Evolutionary conservation across 108 stramenopile species (phyloP), one percentile per base, ranked within the genome.

Genomic region (Cafeteria roenbergensis): DNA sequence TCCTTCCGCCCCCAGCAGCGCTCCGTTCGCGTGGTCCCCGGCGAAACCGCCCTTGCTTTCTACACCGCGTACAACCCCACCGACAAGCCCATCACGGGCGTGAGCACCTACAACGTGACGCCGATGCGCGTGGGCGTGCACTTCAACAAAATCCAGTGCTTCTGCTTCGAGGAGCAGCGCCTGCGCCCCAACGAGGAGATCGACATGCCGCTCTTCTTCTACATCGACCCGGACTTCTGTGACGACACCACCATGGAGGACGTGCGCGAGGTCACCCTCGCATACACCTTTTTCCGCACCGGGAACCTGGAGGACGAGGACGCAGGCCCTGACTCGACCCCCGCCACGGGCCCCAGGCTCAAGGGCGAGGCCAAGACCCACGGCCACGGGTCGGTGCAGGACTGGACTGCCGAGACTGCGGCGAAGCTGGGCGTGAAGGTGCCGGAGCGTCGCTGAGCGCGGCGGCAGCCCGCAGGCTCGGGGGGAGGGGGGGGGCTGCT

Each of bases 91-190:
- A 93, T 99, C 32, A 95, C 94, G 21, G 97, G 97, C 48, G 97
- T 99, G 24, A 93, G 93, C 24, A 96, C 97, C 12, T 99, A 99
- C 85, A 99, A 99, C 78, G 94, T 99, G 22, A 88, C 91, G 61
- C 97, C 97, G 20, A 88, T 90, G 35, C 85, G 86, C 63, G 85
- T 90, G 30, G 97, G 97, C 8, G 72, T 95, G 54, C 93, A 99
- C 79, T 99, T 99, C 76, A 93, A 95, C 71, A 99, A 99, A 72
- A 96, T 99, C 71, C 94, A 99, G 75, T 99, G 97, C 65, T 99
- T 99, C 80, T 99, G 97, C 75, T 99, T 99, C 72, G 97, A 99
- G 74, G 94, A 99, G 80, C 97, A 99, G 70, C 79, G 97, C 22
- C 70, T 99, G 17, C 65, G 89, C 12, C 89, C 92, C 1, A 87